A percentile compares a stretch with the other conserved stretches of the same genome.
Conservation (phyloP, 805 yeast species). For the Metschnikowia picachoensis region DNA sequence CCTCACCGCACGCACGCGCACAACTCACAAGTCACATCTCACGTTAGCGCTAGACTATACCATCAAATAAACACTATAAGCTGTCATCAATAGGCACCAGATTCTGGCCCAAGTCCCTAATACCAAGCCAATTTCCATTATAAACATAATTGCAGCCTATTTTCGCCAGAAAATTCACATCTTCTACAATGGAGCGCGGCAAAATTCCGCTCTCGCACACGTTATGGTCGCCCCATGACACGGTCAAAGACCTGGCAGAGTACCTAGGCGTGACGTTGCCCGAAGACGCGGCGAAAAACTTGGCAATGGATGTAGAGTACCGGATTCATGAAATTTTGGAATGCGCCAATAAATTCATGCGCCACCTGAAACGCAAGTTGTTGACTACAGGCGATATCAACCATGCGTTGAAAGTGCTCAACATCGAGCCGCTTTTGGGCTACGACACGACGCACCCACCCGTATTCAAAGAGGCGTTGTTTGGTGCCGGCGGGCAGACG, state of each 20-base stretch:
- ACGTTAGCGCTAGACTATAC: too few relatives aligned
- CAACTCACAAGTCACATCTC: too few relatives aligned
- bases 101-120: too few relatives aligned
- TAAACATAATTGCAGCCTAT: too few relatives aligned
- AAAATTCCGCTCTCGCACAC: slow-evolving; percentile 76
- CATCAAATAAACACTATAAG: too few relatives aligned
- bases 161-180: too few relatives aligned
- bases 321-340: slow-evolving; percentile 92
- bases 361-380: slow-evolving; percentile 83
- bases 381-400: slow-evolving; percentile 79
- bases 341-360: slow-evolving; percentile 93
- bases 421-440: slow-evolving; percentile 92
- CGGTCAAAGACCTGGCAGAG: slow-evolving; percentile 95
- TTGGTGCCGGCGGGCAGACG: slow-evolving; percentile 85
- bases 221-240: slow-evolving; percentile 95
- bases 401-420: slow-evolving; percentile 76
- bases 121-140: too few relatives aligned
- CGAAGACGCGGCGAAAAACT: slow-evolving; percentile 88
- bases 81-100: too few relatives aligned
- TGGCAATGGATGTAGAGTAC: slow-evolving; percentile 99
- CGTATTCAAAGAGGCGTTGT: slow-evolving; percentile 80
- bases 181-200: slow-evolving; percentile 13
- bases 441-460: slow-evolving; percentile 71
- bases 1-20: too few relatives aligned
- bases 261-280: slow-evolving; percentile 77